Percentiles rank a stretch among this genome's conserved stretches.
Evolutionary conservation across 495 filamentous ascomycete genomes (phyloP).

Genomic region (Eremomyces bilateralis): DNA sequence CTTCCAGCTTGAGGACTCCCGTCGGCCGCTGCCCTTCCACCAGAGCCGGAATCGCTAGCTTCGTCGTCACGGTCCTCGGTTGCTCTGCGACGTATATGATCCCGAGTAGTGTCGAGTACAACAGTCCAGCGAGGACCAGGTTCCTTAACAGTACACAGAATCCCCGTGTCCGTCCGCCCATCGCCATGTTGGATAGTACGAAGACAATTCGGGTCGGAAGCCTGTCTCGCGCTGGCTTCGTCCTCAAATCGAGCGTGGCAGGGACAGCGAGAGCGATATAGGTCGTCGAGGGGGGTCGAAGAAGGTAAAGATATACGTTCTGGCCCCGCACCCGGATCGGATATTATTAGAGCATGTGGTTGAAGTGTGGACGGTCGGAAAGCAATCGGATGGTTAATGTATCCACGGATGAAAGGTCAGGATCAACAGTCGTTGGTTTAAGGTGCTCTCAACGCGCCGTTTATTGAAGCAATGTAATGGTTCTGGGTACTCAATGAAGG

Average conservation of each 20-base stretch:
- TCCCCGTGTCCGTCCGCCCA: neutral
- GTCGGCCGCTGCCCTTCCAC: conserved; percentile 14
- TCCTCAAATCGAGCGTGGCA: neutral
- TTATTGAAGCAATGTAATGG: too few relatives aligned
- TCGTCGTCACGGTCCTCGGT: conserved; percentile 10
- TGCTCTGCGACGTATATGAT: conserved; percentile 9
- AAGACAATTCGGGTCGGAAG: neutral
- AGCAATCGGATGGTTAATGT: too few relatives aligned
- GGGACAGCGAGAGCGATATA: neutral
- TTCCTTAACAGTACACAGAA: conserved; percentile 9
- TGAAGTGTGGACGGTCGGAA: too few relatives aligned
- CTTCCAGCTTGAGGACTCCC: conserved; percentile 15
- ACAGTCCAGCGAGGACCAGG: conserved; percentile 9
- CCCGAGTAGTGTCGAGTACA: conserved; percentile 12
- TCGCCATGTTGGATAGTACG: neutral
- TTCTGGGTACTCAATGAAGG: too few relatives aligned
- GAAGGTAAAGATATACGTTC: neutral
- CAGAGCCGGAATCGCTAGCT: conserved; percentile 14
- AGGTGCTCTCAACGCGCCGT: too few relatives aligned
- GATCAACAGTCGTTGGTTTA: too few relatives aligned
- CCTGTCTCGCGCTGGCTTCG: neutral
- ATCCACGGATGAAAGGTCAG: too few relatives aligned
- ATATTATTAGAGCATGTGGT: too few relatives aligned
- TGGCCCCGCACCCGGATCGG: too few relatives aligned
- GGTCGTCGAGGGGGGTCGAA: neutral